Evolutionary conservation across 345 rosid genomes (phyloP).

Genomic region (Excoecaria agallocha): DNA sequence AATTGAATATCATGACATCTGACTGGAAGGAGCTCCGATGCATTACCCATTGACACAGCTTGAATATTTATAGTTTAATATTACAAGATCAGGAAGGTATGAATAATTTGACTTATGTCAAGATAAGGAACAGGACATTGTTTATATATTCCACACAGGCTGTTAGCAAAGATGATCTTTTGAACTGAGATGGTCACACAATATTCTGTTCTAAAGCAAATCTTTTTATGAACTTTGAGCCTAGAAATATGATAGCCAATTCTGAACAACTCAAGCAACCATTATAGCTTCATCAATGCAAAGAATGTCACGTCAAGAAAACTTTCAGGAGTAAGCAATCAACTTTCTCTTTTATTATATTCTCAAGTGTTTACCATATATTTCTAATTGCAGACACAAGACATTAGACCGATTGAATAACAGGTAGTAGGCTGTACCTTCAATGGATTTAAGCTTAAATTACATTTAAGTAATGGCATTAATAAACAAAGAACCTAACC

Average conservation of each 20-base stretch:
- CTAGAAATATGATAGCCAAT: background rate
- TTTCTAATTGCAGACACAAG: background rate
- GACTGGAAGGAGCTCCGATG: slow-evolving; percentile 74
- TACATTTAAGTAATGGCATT: background rate
- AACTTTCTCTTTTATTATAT: background rate
- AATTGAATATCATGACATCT: slow-evolving; percentile 82
- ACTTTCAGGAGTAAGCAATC: background rate
- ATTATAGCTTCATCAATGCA: background rate
- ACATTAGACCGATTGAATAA: background rate
- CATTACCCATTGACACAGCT: slow-evolving; percentile 89
- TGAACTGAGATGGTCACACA: background rate
- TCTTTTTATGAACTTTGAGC: background rate
- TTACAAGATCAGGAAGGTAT: slow-evolving; percentile 1
- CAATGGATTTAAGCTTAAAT: background rate
- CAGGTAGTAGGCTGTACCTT: background rate
- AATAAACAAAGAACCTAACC: no score
- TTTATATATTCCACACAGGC: background rate
- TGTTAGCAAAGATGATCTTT: background rate
- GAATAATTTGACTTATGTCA: background rate
- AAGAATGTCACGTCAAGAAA: background rate
- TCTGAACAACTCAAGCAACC: background rate
- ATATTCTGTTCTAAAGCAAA: background rate
- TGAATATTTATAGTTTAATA: slow-evolving; percentile 18
- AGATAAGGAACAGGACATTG: background rate
- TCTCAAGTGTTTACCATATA: background rate